These are phyloP conservation scores for Trichoderma orchidacearum DNA, from an alignment of 495 filamentous ascomycete species.

Conservation along the genomic window DNA sequence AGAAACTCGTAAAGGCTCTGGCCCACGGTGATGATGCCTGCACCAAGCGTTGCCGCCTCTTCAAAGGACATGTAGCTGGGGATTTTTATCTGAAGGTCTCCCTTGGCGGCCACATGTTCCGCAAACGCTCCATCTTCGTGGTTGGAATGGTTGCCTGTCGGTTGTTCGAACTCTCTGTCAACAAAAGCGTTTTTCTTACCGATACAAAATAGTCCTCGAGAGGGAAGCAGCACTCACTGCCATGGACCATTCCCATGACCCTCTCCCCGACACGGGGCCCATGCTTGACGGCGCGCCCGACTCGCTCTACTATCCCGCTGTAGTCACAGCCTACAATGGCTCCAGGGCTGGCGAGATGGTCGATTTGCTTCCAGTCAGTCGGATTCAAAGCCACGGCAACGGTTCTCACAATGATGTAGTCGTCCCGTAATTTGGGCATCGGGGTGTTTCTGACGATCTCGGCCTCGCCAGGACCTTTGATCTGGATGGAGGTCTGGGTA, in stretches of 20 bases:
- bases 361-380: slow-evolving; percentile 45
- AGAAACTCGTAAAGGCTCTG: slow-evolving; percentile 6
- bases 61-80: slow-evolving; percentile 7
- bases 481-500: not conserved
- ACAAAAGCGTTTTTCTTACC: too few species aligned
- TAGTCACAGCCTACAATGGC: slow-evolving; percentile 25
- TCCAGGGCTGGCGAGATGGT: slow-evolving; percentile 6
- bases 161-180: too few species aligned
- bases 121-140: slow-evolving; percentile 26
- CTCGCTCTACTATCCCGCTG: slow-evolving; percentile 25
- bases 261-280: slow-evolving; percentile 13
- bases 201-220: too few species aligned
- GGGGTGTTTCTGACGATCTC: slow-evolving; percentile 11
- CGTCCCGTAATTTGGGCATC: slow-evolving; percentile 26
- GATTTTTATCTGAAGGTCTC: slow-evolving; percentile 3
- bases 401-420: slow-evolving; percentile 38
- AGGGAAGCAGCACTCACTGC: slow-evolving; percentile 2
- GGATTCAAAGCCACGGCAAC: slow-evolving; percentile 43
- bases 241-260: slow-evolving; percentile 27
- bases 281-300: slow-evolving; percentile 18
- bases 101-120: slow-evolving; percentile 8
- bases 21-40: slow-evolving; percentile 3
- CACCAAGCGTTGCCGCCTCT: slow-evolving; percentile 12
- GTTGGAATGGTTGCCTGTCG: slow-evolving; percentile 5
- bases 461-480: slow-evolving; percentile 6